A percentile compares a stretch with the other conserved stretches of the same genome.
Evolutionary conservation across 2,329 filamentous ascomycete species (phyloP).

Genomic region (Paecilomyces dactylethromorphus): DNA sequence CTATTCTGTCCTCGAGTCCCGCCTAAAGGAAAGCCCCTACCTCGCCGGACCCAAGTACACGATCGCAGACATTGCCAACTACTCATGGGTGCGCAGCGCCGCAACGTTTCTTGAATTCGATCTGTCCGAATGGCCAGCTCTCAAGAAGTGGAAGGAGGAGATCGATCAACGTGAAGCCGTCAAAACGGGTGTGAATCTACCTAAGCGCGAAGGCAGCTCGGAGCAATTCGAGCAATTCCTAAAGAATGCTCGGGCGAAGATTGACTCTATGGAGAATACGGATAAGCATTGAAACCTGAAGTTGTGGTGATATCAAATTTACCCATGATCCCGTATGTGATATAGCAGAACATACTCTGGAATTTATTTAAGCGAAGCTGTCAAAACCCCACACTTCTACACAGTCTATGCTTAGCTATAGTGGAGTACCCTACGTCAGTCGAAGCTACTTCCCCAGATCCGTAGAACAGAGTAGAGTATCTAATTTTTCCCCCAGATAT

Average conservation of each 20-base stretch:
- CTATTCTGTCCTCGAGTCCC: slow-evolving; percentile 40
- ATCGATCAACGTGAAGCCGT: slow-evolving; percentile 24
- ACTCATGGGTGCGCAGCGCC: slow-evolving; percentile 32
- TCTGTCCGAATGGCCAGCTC: slow-evolving; percentile 22
- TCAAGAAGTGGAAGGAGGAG: slow-evolving; percentile 24
- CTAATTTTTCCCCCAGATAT: no score
- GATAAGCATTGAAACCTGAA: no score
- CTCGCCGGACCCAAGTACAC: slow-evolving; percentile 42
- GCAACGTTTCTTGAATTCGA: slow-evolving; percentile 20
- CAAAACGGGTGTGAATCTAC: slow-evolving; percentile 1
- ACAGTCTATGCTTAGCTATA: no score
- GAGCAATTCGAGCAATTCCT: slow-evolving; percentile 3
- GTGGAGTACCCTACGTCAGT: no score
- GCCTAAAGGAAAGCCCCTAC: slow-evolving; percentile 35
- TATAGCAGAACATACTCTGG: no score
- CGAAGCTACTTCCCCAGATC: no score
- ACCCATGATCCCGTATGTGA: no score
- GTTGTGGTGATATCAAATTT: no score
- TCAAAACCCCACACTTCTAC: no score
- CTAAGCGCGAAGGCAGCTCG: slow-evolving; percentile 1
- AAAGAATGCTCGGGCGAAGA: slow-evolving; percentile 1
- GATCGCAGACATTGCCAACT: slow-evolving; percentile 43
- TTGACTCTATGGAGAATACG: slow-evolving; percentile 9
- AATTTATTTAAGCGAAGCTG: no score
- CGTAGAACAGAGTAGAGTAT: no score